These are phyloP conservation scores for Sequoia sempervirens DNA, from an alignment of 75 land plant genomes.

Conservation along the genomic window DNA sequence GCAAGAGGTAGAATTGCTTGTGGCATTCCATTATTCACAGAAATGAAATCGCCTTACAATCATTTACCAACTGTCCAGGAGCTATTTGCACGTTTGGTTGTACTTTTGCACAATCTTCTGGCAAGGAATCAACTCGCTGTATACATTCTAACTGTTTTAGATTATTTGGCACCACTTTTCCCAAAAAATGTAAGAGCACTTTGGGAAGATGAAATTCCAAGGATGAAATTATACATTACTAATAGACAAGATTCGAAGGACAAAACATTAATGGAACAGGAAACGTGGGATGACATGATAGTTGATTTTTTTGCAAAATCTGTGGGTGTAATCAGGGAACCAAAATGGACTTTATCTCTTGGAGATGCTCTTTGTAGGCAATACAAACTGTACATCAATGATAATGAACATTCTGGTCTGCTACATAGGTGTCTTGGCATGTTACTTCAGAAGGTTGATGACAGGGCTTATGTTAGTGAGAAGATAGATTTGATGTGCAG, in stretches of 20 bases:
- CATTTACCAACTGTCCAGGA: slow-evolving; percentile 43
- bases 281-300: slow-evolving; percentile 94
- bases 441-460: slow-evolving; percentile 81
- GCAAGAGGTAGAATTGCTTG: slow-evolving; percentile 39
- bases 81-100: slow-evolving; percentile 77
- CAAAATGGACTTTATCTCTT: slow-evolving; percentile 71
- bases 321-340: slow-evolving; percentile 72
- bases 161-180: slow-evolving; percentile 64
- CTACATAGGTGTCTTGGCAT: slow-evolving; percentile 95
- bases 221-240: slow-evolving; percentile 81
- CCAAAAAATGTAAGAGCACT: slow-evolving; percentile 65
- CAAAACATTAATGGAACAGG: slow-evolving; percentile 58
- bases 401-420: slow-evolving; percentile 80
- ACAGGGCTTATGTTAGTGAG: slow-evolving; percentile 62
- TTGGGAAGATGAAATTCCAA: slow-evolving; percentile 99
- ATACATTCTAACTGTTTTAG: slow-evolving; percentile 78
- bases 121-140: slow-evolving; percentile 78
- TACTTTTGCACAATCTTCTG: slow-evolving; percentile 82
- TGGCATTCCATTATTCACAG: slow-evolving; percentile 29
- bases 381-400: slow-evolving; percentile 63
- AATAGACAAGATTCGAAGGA: slow-evolving; percentile 83
- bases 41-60: slow-evolving; percentile 46
- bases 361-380: slow-evolving; percentile 75
- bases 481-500: slow-evolving; percentile 87
- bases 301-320: slow-evolving; percentile 88